Percentiles rank a stretch among this genome's conserved stretches.
Evolutionary conservation across 169 alveolate species (phyloP).

Genomic region (Neospora caninum): DNA sequence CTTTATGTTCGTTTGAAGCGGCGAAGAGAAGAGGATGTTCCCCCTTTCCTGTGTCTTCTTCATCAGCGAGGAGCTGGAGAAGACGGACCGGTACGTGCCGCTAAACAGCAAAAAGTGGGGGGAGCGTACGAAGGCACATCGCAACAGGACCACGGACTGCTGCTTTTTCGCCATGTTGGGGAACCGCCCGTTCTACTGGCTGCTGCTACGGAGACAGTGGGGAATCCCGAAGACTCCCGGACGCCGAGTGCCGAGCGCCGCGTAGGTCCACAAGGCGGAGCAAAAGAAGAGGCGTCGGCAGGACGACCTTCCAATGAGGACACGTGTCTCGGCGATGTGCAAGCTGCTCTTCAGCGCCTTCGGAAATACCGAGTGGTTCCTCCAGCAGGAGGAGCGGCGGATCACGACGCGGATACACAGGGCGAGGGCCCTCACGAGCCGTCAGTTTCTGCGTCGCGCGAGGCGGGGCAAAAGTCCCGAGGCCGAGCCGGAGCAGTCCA

Average conservation of each 20-base stretch:
- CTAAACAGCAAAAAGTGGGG: neutral
- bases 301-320: neutral
- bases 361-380: neutral
- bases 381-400: neutral
- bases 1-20: conserved; percentile 47
- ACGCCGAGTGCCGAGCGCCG: neutral
- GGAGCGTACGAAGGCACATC: neutral
- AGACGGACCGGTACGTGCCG: neutral
- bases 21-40: conserved; percentile 4
- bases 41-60: conserved; percentile 32
- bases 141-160: neutral
- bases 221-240: neutral
- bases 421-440: neutral
- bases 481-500: neutral
- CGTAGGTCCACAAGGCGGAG: neutral
- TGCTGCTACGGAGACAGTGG: neutral
- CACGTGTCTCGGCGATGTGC: neutral
- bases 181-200: neutral
- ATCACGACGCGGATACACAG: neutral
- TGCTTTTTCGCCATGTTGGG: neutral
- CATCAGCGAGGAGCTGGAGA: neutral
- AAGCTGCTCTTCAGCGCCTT: neutral
- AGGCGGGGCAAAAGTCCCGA: neutral
- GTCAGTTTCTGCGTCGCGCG: neutral
- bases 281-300: neutral